phyloP scores from a whole-genome alignment of 768 basidiomycete species.

The Hygrocybe punicea region DNA sequence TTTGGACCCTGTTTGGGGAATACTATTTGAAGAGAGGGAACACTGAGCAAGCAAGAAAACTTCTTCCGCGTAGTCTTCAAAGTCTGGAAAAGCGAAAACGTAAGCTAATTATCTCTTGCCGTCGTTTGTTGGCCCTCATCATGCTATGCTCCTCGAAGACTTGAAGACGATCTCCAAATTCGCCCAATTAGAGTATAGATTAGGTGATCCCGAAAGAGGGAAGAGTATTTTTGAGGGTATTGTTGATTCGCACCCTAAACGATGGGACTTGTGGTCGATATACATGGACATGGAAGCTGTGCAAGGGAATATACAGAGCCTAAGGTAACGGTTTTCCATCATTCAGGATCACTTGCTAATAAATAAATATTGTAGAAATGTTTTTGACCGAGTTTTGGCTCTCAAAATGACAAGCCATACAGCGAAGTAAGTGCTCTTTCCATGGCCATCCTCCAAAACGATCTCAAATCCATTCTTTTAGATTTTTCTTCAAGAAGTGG shows the following conservation, averaged over 20 bases:
- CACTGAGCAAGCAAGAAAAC: constrained; percentile 75
- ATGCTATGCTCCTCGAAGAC: constrained; percentile 49
- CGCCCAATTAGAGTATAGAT: constrained; percentile 91
- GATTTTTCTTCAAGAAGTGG: constrained; percentile 98
- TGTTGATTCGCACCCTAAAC: constrained; percentile 90
- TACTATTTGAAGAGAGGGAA: constrained; percentile 72
- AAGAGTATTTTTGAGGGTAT: constrained; percentile 97
- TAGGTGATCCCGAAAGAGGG: constrained; percentile 91
- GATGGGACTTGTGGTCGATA: constrained; percentile 92
- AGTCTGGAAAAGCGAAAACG: constrained; percentile 92
- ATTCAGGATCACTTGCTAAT: not conserved
- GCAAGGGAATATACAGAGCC: constrained; percentile 71
- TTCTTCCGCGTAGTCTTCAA: constrained; percentile 84
- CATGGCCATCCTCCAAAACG: not conserved
- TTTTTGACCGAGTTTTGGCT: constrained; percentile 82
- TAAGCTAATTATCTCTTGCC: constrained; percentile 39
- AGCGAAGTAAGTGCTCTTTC: constrained; percentile 70
- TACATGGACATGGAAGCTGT: constrained; percentile 96
- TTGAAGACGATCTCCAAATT: constrained; percentile 94
- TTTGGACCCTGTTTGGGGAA: constrained; percentile 87
- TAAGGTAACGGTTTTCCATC: constrained; percentile 48
- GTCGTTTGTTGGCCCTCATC: not conserved
- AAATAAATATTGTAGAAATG: constrained; percentile 49
- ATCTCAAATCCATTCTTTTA: constrained; percentile 29
- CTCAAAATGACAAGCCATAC: constrained; percentile 92